These are phyloP conservation scores for Pterocarpus santalinus DNA, from an alignment of 306 rosid genomes.

Conservation along the genomic window DNA sequence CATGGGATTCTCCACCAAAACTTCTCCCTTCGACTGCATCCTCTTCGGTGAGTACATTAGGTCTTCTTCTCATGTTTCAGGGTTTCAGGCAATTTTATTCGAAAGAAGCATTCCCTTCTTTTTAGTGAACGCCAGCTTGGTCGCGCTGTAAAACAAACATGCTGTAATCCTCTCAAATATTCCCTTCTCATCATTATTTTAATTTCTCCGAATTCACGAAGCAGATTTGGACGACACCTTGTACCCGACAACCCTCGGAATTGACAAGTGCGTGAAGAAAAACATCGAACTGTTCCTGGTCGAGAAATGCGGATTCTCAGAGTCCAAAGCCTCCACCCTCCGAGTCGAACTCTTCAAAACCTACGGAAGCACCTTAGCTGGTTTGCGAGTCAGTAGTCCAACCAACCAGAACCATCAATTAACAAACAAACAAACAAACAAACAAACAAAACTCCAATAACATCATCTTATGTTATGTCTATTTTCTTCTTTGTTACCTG, in stretches of 20 bases:
- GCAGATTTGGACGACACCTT: constrained; percentile 91
- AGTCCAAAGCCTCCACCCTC: constrained; percentile 64
- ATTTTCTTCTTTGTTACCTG: not conserved
- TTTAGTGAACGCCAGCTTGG: no score
- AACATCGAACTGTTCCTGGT: constrained; percentile 82
- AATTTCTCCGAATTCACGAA: not conserved
- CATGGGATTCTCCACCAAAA: constrained; percentile 53
- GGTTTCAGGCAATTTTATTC: no score
- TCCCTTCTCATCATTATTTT: not conserved
- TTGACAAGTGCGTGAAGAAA: constrained; percentile 64
- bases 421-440: no score
- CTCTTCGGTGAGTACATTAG: constrained; percentile 59
- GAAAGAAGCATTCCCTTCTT: not conserved
- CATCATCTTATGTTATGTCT: no score
- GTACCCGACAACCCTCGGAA: constrained; percentile 71
- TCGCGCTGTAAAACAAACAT: no score
- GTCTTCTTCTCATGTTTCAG: no score
- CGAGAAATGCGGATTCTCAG: constrained; percentile 76
- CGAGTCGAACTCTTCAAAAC: constrained; percentile 81
- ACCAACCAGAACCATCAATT: no score
- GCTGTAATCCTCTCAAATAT: no score
- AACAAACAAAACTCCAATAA: no score
- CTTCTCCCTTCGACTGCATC: constrained; percentile 59
- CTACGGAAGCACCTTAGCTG: constrained; percentile 93
- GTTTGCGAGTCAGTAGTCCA: constrained; percentile 74